A percentile compares a stretch with the other conserved stretches of the same genome.
Conservation (phyloP, 2,329 filamentous ascomycete genomes). For the Neonectria punicea region DNA sequence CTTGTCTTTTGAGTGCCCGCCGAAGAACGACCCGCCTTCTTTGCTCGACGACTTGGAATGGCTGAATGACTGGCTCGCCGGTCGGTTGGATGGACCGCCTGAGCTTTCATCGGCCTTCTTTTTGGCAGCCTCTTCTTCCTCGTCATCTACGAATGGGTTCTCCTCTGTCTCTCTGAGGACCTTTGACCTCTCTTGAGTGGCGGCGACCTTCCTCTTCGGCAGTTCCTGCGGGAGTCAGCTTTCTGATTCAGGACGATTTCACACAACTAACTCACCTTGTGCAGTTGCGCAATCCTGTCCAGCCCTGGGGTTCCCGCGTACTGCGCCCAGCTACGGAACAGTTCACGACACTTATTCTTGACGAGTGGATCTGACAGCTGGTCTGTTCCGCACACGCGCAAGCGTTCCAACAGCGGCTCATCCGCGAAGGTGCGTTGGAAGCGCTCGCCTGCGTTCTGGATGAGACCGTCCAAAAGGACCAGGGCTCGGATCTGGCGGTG, state of each 20-base stretch:
- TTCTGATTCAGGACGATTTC: not conserved
- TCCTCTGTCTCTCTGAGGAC: constrained; percentile 85
- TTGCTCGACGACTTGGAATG: constrained; percentile 53
- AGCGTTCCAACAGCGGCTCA: constrained; percentile 88
- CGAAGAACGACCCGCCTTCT: constrained; percentile 49
- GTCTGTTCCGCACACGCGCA: constrained; percentile 88
- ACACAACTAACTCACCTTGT: constrained; percentile 62
- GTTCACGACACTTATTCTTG: constrained; percentile 84
- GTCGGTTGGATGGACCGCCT: constrained; percentile 33
- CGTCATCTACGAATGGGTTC: constrained; percentile 75
- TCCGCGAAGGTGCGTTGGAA: constrained; percentile 92
- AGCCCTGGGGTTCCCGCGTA: constrained; percentile 86
- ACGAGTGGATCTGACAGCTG: constrained; percentile 86
- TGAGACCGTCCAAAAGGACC: constrained; percentile 88
- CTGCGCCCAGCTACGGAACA: constrained; percentile 90
- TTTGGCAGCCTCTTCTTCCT: constrained; percentile 59
- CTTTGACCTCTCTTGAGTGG: constrained; percentile 81
- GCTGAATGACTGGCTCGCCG: constrained; percentile 20
- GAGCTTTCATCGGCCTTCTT: constrained; percentile 42
- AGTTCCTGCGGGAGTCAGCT: constrained; percentile 61
- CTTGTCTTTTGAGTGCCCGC: constrained; percentile 59
- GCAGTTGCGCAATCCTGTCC: constrained; percentile 80
- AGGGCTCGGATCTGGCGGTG: constrained; percentile 92
- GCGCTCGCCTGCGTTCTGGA: constrained; percentile 89
- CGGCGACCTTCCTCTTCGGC: constrained; percentile 74